A percentile compares a stretch with the other conserved stretches of the same genome.
Evolutionary conservation across 192 early-diverging fungal genomes (phyloP).

Genomic region (Borealophlyctis nickersoniae): DNA sequence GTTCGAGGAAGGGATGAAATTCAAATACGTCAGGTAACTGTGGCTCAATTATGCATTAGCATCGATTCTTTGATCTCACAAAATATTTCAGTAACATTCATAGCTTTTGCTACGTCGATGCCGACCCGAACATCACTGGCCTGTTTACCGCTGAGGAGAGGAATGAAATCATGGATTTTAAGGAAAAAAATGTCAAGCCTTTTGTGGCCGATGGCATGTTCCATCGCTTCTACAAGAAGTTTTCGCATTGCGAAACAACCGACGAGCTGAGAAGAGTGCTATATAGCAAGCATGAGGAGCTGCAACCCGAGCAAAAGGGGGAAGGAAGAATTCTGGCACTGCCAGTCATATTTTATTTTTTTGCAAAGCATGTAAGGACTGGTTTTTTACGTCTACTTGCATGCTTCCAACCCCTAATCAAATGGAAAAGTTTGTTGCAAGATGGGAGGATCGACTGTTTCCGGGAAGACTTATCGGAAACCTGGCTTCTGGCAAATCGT

Average conservation of each 20-base stretch:
- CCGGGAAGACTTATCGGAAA: conserved; percentile 4
- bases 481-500: conserved; percentile 12
- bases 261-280: not conserved
- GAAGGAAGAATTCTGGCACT: conserved; percentile 12
- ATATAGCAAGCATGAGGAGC: conserved; percentile 2
- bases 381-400: not conserved
- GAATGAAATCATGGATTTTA: not conserved
- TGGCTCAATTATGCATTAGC: too few relatives aligned
- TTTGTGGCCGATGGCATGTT: not conserved
- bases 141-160: conserved; percentile 6
- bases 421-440: not conserved
- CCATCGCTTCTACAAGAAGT: not conserved
- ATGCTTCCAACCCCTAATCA: not conserved
- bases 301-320: not conserved
- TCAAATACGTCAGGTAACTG: conserved; percentile 6
- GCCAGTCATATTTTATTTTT: conserved; percentile 7
- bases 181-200: not conserved
- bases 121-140: conserved; percentile 5
- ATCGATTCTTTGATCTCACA: too few relatives aligned
- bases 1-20: conserved; percentile 1
- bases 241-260: not conserved
- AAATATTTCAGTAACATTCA: conserved; percentile 6
- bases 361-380: conserved; percentile 3
- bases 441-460: not conserved
- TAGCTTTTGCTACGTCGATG: conserved; percentile 6